Base-by-base conservation (phyloP, 495 filamentous ascomycete genomes). In the Acidomyces sp. region DNA sequence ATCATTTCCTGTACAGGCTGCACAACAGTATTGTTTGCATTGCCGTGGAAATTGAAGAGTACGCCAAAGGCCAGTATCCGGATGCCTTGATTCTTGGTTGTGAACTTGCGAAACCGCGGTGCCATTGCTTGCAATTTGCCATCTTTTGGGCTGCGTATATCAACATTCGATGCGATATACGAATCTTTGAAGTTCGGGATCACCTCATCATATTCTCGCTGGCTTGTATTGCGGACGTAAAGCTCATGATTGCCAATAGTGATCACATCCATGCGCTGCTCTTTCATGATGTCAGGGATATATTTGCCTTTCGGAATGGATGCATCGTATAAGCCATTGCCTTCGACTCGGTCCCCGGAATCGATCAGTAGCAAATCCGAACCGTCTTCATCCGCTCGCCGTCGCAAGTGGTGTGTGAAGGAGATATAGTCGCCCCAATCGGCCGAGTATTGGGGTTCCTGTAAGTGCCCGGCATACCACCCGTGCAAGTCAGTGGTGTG, bases 391-490 rank as follows among this genome's bases (percentile, higher is more conserved):
- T 95, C 82, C 17, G 85, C 83, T 55, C 70, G 77, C 48, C 74
- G 65, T 18, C 74, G 79, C 70, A 97, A 74, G 50, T 84, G 85
- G 23, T 75, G 62, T 16, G 86, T 74, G 54, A 97, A 93, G 7
- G 90, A 96, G 49, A 96, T 71, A 61, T 96, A 97, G 63, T 97
- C 90, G 25, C 90, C 90, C 82, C 90, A 95, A 57, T 96, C 90
- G 26, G 85, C 92, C 12, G 85, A 87, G 58, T 83, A 97, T 19
- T 85, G 85, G 1, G 85, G 66, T 62, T 97, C 90, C 62, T 83
- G 79, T 5, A 96, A 64, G 70, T 97, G 90, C 18, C 90, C 90
- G 6, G 74, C 86, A 51, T 88, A 76, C 90, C 90, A 97, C 50
- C 92, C 86, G 66, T 97, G 90, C 15, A 80, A 88, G 62, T 93